phyloP scores from a whole-genome alignment of 1,284 basidiomycete genomes.

The Apiotrichum sp. region DNA sequence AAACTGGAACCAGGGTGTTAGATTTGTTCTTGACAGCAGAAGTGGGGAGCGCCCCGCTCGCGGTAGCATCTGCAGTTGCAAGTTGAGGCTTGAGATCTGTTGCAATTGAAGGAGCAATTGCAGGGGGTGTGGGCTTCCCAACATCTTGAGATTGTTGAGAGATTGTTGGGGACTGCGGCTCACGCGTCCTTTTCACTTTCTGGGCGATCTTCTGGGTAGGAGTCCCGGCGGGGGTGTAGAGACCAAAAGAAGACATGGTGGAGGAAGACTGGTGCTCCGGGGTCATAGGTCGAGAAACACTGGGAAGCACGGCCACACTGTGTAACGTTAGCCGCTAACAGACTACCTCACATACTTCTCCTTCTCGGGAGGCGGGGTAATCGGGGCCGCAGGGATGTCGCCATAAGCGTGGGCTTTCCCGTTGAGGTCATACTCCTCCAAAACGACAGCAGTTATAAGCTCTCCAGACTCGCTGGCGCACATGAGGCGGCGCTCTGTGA shows the following conservation, averaged over 20 bases:
- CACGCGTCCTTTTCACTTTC: neutral
- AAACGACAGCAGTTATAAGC: neutral
- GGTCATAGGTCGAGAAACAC: neutral
- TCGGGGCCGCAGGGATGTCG: neutral
- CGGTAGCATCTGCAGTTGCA: neutral
- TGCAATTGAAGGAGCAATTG: neutral
- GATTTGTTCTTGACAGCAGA: neutral
- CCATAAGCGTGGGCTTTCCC: neutral
- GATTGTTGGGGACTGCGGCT: neutral
- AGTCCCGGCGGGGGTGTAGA: slow-evolving; percentile 1
- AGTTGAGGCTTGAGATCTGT: neutral
- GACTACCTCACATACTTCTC: neutral
- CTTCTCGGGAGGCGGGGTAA: slow-evolving; percentile 1
- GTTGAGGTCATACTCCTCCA: neutral
- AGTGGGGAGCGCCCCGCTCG: neutral
- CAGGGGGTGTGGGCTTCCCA: neutral
- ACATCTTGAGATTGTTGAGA: neutral
- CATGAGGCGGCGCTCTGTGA: neutral
- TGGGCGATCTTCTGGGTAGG: neutral
- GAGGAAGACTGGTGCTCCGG: neutral
- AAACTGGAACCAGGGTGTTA: neutral
- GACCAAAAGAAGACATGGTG: neutral
- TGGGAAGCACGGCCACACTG: neutral
- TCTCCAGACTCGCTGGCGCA: slow-evolving; percentile 1
- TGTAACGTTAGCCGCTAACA: neutral